Evolutionary conservation across 345 rosid genomes (phyloP).

Genomic region (Euphorbia lathyris): DNA sequence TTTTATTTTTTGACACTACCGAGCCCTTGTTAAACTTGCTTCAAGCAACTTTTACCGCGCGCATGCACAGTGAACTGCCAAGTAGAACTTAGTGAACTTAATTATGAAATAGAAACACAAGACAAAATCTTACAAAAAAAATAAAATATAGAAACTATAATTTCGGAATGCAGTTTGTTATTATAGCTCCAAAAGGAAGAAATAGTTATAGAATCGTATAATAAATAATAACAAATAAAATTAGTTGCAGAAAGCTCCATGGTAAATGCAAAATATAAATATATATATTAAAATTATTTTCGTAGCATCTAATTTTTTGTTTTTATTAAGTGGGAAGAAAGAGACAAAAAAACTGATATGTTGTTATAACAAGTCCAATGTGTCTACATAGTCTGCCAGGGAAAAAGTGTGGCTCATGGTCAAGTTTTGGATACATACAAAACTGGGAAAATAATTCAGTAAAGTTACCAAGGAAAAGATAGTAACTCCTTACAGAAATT

Average conservation of each 20-base stretch:
- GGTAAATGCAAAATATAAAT: not conserved
- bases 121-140: too few species aligned
- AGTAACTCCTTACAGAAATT: not conserved
- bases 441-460: not conserved
- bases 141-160: too few species aligned
- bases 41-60: too few species aligned
- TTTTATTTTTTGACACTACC: too few species aligned
- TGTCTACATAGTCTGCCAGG: not conserved
- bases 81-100: too few species aligned
- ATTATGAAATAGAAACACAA: too few species aligned
- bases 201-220: too few species aligned
- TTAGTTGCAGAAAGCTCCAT: not conserved
- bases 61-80: too few species aligned
- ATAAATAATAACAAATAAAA: too few species aligned
- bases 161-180: too few species aligned
- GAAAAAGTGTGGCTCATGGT: not conserved
- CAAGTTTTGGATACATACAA: not conserved
- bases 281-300: too few species aligned
- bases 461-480: not conserved
- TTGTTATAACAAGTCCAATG: not conserved
- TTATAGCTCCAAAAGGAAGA: not conserved
- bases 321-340: not conserved
- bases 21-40: too few species aligned
- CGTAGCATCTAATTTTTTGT: not conserved
- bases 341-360: not conserved